Base-by-base conservation (phyloP, 495 filamentous ascomycete species). In the Polyplosphaeria fusca region DNA sequence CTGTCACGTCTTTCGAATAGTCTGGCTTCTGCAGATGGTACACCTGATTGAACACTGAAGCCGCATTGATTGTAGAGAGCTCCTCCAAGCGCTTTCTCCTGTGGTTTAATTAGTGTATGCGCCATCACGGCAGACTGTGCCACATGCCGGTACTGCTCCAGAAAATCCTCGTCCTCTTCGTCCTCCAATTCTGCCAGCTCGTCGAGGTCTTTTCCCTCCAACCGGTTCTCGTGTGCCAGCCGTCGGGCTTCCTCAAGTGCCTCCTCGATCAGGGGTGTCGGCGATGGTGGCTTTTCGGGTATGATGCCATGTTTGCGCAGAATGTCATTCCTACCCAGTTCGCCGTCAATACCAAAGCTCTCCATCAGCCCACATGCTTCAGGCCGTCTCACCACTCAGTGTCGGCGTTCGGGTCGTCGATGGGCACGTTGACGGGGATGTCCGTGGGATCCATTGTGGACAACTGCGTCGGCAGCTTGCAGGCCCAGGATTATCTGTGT, bases 231-330 rank as follows among this genome's bases (percentile, higher is more conserved):
- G 63, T 96, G 81, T 35, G 89, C 90, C 42, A 89, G 77, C 60
- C 80, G 77, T 47, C 87, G 81, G 5, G 86, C 93, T 72, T 92
- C 86, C 37, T 83, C 68, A 39, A 97, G 78, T n/a, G 93, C 93
- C 77, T 96, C 94, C 73, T 97, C 87, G 65, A 99, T 95, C 60
- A 93, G 79, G 13, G 91, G 89, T 18, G 93, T 95, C 0, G 92
- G 91, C 38, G 91, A 94, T 14, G 92, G 88, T 0, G 92, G 90
- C 70, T 95, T 96, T 67, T 96, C 91, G 12, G 93, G 93, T 52
- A 99, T 97, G 47, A 99, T 76, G 37, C 88, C 88, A 74, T 97
- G 90, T 70, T 95, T 91, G 51, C 93, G 89, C 45, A 99, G 88
- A 67, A 99, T 99, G 58, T 99, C 93, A 67, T 99, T 99, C 92